A percentile compares a stretch with the other conserved stretches of the same genome.
phyloP scores from a whole-genome alignment of 2,329 filamentous ascomycete genomes.

The Parafenestella ontariensis region DNA sequence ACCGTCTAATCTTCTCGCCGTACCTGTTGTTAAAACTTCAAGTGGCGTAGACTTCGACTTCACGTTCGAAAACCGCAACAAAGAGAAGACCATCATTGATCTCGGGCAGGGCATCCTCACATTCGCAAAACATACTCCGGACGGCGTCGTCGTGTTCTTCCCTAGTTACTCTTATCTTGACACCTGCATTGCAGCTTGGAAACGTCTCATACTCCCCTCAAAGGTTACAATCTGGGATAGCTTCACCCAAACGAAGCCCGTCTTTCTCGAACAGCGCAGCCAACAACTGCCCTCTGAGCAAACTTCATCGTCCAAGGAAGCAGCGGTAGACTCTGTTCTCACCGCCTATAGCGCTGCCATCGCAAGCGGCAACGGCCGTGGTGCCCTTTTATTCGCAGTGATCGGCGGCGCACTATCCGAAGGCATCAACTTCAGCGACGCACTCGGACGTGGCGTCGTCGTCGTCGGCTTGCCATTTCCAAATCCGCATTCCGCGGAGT shows the following conservation, averaged over 20 bases:
- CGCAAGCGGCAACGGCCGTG: slow-evolving; percentile 56
- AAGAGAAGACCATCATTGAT: slow-evolving; percentile 72
- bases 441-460: slow-evolving; percentile 84
- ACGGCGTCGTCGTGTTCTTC: slow-evolving; percentile 94
- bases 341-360: slow-evolving; percentile 76
- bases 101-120: slow-evolving; percentile 77
- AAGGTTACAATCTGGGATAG: slow-evolving; percentile 59
- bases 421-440: slow-evolving; percentile 97
- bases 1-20: slow-evolving; percentile 77
- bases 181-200: slow-evolving; percentile 63
- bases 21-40: slow-evolving; percentile 66
- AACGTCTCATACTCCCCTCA: slow-evolving; percentile 21
- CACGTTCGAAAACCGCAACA: slow-evolving; percentile 78
- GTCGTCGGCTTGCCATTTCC: slow-evolving; percentile 94
- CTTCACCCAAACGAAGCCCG: slow-evolving; percentile 64
- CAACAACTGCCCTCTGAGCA: slow-evolving; percentile 59
- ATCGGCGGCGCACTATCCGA: slow-evolving; percentile 95
- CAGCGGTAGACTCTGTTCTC: slow-evolving; percentile 71
- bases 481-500: slow-evolving; percentile 86
- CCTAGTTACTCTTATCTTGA: slow-evolving; percentile 92
- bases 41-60: slow-evolving; percentile 75
- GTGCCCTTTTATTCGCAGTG: slow-evolving; percentile 85
- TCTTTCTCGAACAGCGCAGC: slow-evolving; percentile 48
- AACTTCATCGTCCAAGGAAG: slow-evolving; percentile 60
- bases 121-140: slow-evolving; percentile 76